These are phyloP conservation scores for Neofusicoccum parvum DNA, from an alignment of 2,329 filamentous ascomycete genomes.

Conservation along the genomic window DNA sequence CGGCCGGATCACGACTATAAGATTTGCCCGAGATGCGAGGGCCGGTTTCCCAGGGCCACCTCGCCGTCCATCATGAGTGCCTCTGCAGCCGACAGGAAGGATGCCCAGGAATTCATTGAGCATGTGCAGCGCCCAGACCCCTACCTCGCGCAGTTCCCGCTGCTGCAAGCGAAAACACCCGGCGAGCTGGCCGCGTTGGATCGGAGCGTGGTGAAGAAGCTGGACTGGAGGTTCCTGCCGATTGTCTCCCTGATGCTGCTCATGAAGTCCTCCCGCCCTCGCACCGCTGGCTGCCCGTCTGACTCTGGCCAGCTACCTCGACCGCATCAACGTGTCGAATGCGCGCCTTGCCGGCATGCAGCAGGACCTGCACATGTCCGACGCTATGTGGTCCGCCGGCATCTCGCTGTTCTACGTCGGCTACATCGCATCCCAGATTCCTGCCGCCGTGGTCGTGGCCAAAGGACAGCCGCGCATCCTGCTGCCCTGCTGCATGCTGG, in stretches of 20 bases:
- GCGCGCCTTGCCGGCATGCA: conserved; percentile 38
- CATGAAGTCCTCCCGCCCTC: conserved; percentile 30
- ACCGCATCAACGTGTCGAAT: conserved; percentile 35
- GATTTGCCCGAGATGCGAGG: background rate
- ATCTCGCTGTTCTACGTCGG: conserved; percentile 28
- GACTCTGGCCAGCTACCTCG: conserved; percentile 26
- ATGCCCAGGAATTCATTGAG: background rate
- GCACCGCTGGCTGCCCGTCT: background rate
- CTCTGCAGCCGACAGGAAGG: too few relatives aligned
- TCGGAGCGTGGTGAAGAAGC: conserved; percentile 23
- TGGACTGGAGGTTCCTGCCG: conserved; percentile 36
- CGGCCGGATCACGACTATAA: background rate
- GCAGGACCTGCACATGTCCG: conserved; percentile 33
- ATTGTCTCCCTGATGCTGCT: conserved; percentile 36
- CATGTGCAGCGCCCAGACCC: background rate
- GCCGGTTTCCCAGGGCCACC: too few relatives aligned
- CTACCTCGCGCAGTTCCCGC: background rate
- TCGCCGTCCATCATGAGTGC: too few relatives aligned
- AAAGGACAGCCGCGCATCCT: conserved; percentile 34
- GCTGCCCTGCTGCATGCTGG: conserved; percentile 45
- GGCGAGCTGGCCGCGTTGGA: conserved; percentile 3
- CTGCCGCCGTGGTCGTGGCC: background rate
- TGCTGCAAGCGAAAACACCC: background rate
- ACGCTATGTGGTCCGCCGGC: conserved; percentile 37
- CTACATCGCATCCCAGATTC: conserved; percentile 24